Evolutionary conservation across 352 stramenopile genomes (phyloP).

Genomic region (Globisporangium solare): DNA sequence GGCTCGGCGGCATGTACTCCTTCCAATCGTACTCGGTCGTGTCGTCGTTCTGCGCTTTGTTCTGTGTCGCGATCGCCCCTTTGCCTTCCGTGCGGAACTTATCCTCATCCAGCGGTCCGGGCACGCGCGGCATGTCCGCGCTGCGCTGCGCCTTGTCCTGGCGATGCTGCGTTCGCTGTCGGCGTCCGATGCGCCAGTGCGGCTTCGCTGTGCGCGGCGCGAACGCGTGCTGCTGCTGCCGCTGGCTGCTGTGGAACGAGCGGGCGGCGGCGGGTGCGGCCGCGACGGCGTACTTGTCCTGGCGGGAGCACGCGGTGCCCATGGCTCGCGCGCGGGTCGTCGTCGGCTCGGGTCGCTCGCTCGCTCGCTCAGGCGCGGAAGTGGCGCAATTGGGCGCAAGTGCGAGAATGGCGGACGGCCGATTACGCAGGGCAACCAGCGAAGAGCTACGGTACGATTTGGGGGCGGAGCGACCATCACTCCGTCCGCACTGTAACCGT

Average conservation of each 20-base stretch:
- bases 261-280: slow-evolving; percentile 1
- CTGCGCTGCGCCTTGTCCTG: not conserved
- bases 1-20: slow-evolving; percentile 24
- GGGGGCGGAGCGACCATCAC: not conserved
- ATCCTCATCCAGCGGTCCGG: not conserved
- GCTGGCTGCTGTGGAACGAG: slow-evolving; percentile 1
- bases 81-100: slow-evolving; percentile 14
- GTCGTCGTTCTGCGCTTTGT: slow-evolving; percentile 8
- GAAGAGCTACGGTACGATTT: not conserved
- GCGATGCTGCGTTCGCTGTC: slow-evolving; percentile 1
- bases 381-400: no score
- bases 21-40: slow-evolving; percentile 19
- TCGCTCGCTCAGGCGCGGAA: not conserved
- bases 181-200: slow-evolving; percentile 13
- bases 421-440: not conserved
- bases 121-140: not conserved
- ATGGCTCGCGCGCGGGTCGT: slow-evolving; percentile 17
- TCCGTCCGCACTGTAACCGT: not conserved
- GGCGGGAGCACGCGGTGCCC: slow-evolving; percentile 36
- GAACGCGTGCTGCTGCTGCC: not conserved
- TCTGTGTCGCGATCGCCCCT: not conserved
- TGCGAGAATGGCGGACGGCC: not conserved
- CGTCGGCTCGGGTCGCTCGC: not conserved
- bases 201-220: not conserved
- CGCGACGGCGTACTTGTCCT: slow-evolving; percentile 19